phyloP scores from a whole-genome alignment of 164 flowering plant species.

The Annona squamosa region DNA sequence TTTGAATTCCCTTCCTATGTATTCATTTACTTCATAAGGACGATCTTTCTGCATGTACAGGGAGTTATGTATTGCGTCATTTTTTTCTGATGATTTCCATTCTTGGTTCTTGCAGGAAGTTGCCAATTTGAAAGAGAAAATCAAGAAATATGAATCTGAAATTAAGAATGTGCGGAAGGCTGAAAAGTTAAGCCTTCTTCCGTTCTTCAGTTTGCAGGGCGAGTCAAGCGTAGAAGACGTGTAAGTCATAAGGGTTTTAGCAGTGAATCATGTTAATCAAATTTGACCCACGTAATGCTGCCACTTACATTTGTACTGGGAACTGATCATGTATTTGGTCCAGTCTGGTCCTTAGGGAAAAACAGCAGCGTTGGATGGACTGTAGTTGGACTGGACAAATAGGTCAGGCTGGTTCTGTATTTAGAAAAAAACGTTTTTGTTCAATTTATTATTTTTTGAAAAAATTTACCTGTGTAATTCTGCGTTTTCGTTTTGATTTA shows the following conservation, averaged over 20 bases:
- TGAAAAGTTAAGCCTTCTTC: conserved; percentile 51
- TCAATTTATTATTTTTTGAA: no score
- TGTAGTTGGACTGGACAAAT: no score
- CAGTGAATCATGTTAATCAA: not conserved
- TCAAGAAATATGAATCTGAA: conserved; percentile 61
- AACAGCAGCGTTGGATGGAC: no score
- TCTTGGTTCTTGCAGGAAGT: conserved; percentile 37
- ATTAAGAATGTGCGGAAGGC: conserved; percentile 48
- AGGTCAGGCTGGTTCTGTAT: no score
- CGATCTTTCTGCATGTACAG: not conserved
- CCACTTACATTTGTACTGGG: no score
- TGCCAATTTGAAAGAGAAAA: conserved; percentile 53
- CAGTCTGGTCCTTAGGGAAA: no score
- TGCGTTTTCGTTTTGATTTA: no score
- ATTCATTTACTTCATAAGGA: not conserved
- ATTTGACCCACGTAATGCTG: no score
- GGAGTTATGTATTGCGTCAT: not conserved
- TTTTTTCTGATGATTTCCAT: not conserved
- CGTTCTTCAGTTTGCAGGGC: conserved; percentile 31
- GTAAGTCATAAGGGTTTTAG: conserved; percentile 25
- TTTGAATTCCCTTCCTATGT: no score
- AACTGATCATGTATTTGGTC: no score
- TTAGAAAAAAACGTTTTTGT: no score
- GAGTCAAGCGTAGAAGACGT: conserved; percentile 19
- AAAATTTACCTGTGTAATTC: no score